phyloP scores from a whole-genome alignment of 179 eudicot species.

The Nepenthes alata region DNA sequence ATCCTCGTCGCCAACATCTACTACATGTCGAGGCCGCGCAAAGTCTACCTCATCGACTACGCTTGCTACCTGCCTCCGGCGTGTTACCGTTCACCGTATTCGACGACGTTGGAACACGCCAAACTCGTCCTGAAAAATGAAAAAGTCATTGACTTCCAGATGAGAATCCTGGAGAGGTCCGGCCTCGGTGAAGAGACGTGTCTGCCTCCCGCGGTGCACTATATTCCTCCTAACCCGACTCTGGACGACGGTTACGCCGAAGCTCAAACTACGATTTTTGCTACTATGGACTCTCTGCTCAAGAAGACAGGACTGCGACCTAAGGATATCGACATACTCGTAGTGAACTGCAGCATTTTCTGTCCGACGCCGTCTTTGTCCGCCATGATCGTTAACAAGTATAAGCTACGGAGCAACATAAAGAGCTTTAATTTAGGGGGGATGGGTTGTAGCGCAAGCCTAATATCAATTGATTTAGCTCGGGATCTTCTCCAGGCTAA shows the following conservation, averaged over 20 bases:
- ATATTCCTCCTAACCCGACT: background rate
- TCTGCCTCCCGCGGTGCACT: background rate
- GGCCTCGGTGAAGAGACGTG: conserved; percentile 3
- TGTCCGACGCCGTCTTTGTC: background rate
- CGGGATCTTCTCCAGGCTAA: background rate
- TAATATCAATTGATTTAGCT: background rate
- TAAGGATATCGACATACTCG: background rate
- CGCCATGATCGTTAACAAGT: background rate
- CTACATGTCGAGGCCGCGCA: background rate
- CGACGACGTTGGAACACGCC: conserved; percentile 4
- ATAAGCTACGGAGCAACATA: background rate
- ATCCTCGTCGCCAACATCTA: background rate
- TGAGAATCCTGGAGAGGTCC: background rate
- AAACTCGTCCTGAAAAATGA: background rate
- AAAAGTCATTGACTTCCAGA: conserved; percentile 3
- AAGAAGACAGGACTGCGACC: background rate
- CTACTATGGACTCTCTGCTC: background rate
- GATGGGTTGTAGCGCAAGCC: background rate
- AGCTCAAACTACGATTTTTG: conserved; percentile 1
- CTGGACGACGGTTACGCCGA: conserved; percentile 1
- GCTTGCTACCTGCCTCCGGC: background rate
- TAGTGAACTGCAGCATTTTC: conserved; percentile 4
- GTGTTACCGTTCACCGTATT: background rate
- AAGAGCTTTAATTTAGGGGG: background rate
- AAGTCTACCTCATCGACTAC: too few relatives aligned